Evolutionary conservation across 352 stramenopile species (phyloP), one percentile per base, ranked within the genome.

Genomic region (Pythium phragmiticola): DNA sequence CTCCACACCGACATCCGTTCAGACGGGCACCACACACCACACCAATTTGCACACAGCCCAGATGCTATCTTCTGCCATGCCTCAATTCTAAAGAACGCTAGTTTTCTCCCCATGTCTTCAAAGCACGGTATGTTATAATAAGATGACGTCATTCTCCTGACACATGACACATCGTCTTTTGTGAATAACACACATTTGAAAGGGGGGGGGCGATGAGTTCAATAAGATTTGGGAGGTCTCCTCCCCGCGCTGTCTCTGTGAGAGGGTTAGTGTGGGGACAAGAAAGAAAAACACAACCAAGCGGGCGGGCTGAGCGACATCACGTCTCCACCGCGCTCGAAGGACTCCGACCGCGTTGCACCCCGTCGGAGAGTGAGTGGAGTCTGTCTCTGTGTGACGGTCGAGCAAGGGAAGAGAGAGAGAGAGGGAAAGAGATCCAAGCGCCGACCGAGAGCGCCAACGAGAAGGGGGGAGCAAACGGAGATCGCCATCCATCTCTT

Each of bases 271-370:
- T 71, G 65, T 71, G 66, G 66, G 66, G 54, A 72, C 59, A 68
- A 72, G 66, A 56, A 72, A 72, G 66, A 72, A 68, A 72, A 69
- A 63, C 59, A 67, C 54, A 60, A 63, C 39, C 30, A 14, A 57
- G 60, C 48, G 33, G 43, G 63, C 39, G 58, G 48, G 9, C 21
- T 23, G 43, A 71, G 45, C 57, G 51, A 46, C 57, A 63, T 48
- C 21, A 55, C 60, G 28, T 37, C 19, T 28, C 23, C 16, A 21
- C 42, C 34, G 26, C 26, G 2, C 34, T 21, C 8, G 43, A 39
- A 19, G 16, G n/a, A 21, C 17, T 16, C 36, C 17, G 12, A 14
- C 26, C 33, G 19, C 57, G 47, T 62, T 62, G 56, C 51, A 58
- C 51, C 37, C 51, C 39, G 7, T 30, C 17, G 30, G 30, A 60